Base-by-base conservation (phyloP, 306 rosid genomes). In the Begonia masoniana region DNA sequence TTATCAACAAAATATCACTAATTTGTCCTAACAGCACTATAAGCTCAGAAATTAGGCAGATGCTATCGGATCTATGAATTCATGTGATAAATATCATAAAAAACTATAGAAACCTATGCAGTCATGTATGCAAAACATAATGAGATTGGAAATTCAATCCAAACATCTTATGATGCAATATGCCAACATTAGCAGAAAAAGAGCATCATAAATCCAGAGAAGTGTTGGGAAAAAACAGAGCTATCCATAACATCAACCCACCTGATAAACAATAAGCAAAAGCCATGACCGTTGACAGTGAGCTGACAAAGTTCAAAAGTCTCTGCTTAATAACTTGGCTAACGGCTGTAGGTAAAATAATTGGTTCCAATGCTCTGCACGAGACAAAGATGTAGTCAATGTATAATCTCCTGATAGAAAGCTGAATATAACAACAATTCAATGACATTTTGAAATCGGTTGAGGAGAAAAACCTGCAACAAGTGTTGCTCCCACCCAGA, bases 201-300 rank as follows among this genome's bases (percentile, higher is more conserved):
- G 39, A 31, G 8, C 39, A 31, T 31, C 9, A 6, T 31, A 5
- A 31, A 31, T 31, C 9, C 39, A 31, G 8, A 31, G 39, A 31
- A 5, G 9, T 31, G 9, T 31, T 31, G 39, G 7, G 3, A 31
- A 31, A 31, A 31, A 31, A 21, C 1, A 21, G 2, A 31, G 31
- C 35, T 64, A 59, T 36, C 43, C 50, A 60, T 59, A 57, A 63
- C 67, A 62, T 13, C 62, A 51, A 52, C 81, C 57, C 43, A 89
- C 97, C 95, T 65, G 97, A 85, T 75, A 85, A 71, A 74, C 95
- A 89, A 76, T 80, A 89, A 59, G 97, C 87, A 6, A 80, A 80
- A 62, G 97, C 79, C 66, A 89, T 69, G 51, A 89, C 94, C 42
- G 91, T 82, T 5, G 97, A 85, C 74, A 89, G 70, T 10, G 97